These are phyloP conservation scores for Paramarasmius palmivorus DNA, from an alignment of 1,284 basidiomycete genomes.

Conservation along the genomic window DNA sequence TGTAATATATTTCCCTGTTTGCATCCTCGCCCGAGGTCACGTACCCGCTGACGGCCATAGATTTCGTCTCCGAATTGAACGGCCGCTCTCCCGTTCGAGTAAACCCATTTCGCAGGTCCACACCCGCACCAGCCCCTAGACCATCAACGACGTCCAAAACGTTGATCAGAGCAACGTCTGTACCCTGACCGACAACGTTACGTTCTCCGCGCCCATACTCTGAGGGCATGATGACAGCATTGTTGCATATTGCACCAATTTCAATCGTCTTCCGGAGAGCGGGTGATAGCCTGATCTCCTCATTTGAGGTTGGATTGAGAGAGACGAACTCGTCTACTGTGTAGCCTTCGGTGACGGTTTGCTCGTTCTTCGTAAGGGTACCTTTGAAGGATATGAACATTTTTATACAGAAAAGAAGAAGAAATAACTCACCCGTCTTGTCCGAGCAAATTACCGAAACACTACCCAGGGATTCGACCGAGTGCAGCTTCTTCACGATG, in stretches of 20 bases:
- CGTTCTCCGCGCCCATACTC: conserved; percentile 69
- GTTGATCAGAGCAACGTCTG: conserved; percentile 91
- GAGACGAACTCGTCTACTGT: conserved; percentile 80
- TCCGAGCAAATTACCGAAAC: conserved; percentile 97
- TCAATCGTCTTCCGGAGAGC: conserved; percentile 66
- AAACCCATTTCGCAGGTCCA: conserved; percentile 69
- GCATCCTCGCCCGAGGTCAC: conserved; percentile 35
- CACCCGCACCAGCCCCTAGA: conserved; percentile 72
- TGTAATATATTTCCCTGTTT: conserved; percentile 77
- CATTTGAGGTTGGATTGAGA: conserved; percentile 51
- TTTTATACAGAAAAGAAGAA: neutral
- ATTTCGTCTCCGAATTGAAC: conserved; percentile 93
- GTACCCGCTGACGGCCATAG: conserved; percentile 85
- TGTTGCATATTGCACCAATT: conserved; percentile 75
- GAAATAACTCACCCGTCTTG: conserved; percentile 73
- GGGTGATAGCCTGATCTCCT: conserved; percentile 34
- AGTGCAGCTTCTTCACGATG: conserved; percentile 96
- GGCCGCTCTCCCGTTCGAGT: conserved; percentile 78
- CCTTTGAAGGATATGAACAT: conserved; percentile 42
- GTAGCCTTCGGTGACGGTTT: conserved; percentile 90
- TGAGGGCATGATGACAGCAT: conserved; percentile 62
- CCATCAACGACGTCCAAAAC: conserved; percentile 74
- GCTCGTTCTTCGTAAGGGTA: conserved; percentile 95
- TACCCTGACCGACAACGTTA: conserved; percentile 79
- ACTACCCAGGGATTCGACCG: conserved; percentile 91